Base-by-base conservation (phyloP, 208 protist genomes). In the Porcisia deanei region DNA sequence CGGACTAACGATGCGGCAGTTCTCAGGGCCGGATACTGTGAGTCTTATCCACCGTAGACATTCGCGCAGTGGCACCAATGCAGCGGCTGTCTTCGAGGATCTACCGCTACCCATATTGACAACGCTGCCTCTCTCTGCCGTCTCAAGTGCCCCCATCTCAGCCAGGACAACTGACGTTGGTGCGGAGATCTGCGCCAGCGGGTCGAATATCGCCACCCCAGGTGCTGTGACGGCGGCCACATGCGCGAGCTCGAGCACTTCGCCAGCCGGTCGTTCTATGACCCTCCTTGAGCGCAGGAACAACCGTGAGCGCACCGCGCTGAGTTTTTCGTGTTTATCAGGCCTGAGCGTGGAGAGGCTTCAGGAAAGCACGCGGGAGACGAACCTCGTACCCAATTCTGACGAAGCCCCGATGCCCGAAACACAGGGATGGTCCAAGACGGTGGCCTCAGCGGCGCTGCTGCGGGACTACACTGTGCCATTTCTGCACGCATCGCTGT, bases 261-360 rank as follows among this genome's bases (percentile, higher is more conserved):
- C 59, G 41, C 59, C 60, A 22, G 72, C 30, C 25, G 70, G 71
- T 22, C 76, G 85, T 25, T 90, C 79, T 7, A 75, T 84, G 69
- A 96, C 92, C 18, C 75, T 96, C 71, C 79, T 94, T 16, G 90
- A 96, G 80, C 90, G 92, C 16, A 90, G 92, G 60, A 85, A 45
- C 45, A 81, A 80, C 16, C 84, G 87, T 60, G 83, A 88, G 77
- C 77, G 79, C 53, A 89, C 75, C 55, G 79, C 70, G 30, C 81
- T 89, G 73, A 93, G 85, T 76, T 77, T 91, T 66, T 89, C 84
- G 45, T 80, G 76, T 65, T 72, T 93, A 49, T 91, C 89, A 5
- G 87, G 80, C 39, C 81, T 96, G 22, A 92, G 84, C 76, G 84
- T 91, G 69, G 90, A 94, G 65, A 88, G 81, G 34, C 83, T 96